Evolutionary conservation across 208 protist species (phyloP).

Genomic region (Tetramitus jugosus): DNA sequence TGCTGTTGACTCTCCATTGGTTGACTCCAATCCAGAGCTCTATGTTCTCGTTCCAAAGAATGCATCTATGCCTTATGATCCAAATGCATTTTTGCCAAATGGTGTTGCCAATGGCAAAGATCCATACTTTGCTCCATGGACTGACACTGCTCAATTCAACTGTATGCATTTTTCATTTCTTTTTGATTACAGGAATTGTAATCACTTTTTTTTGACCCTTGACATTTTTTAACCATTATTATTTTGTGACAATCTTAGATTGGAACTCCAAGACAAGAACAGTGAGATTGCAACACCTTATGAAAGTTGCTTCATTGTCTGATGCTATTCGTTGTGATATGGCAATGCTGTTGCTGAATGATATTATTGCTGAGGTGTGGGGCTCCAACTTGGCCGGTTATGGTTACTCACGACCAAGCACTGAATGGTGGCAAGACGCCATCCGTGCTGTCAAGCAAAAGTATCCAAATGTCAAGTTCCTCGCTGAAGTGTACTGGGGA

Average conservation of each 20-base stretch:
- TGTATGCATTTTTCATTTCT: constrained; percentile 37
- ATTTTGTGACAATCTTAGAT: too few relatives aligned
- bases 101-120: constrained; percentile 51
- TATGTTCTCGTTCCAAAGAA: constrained; percentile 39
- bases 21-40: constrained; percentile 29
- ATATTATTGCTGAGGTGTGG: constrained; percentile 47
- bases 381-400: constrained; percentile 30
- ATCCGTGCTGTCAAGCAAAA: constrained; percentile 42
- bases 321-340: constrained; percentile 61
- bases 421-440: constrained; percentile 52
- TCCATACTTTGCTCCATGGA: constrained; percentile 28
- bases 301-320: constrained; percentile 35
- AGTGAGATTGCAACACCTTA: constrained; percentile 25
- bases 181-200: not conserved
- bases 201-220: constrained; percentile 10
- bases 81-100: constrained; percentile 36
- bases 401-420: constrained; percentile 38
- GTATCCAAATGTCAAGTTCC: constrained; percentile 48
- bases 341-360: constrained; percentile 53
- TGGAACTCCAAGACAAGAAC: constrained; percentile 21
- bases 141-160: constrained; percentile 56
- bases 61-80: constrained; percentile 34
- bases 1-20: constrained; percentile 41
- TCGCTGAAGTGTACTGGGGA: constrained; percentile 50
- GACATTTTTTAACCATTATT: not conserved